Evolutionary conservation across 306 rosid species (phyloP).

Genomic region (Phaseolus lunatus): DNA sequence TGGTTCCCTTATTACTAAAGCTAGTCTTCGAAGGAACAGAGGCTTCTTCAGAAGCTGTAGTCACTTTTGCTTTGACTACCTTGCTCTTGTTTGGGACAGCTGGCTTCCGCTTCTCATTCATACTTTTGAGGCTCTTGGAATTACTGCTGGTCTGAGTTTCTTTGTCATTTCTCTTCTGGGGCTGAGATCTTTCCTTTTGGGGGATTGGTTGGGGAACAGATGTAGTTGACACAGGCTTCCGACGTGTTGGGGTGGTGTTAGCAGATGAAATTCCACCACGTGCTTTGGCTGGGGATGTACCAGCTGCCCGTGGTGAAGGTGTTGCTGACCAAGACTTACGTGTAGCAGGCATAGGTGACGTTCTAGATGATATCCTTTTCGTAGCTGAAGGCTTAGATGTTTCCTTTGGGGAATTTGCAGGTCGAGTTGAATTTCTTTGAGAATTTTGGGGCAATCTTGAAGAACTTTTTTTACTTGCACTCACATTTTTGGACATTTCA

Average conservation of each 20-base stretch:
- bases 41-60: slow-evolving; percentile 58
- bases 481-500: slow-evolving; percentile 66
- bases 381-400: slow-evolving; percentile 57
- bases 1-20: slow-evolving; percentile 67
- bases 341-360: slow-evolving; percentile 70
- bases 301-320: slow-evolving; percentile 67
- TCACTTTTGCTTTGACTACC: slow-evolving; percentile 62
- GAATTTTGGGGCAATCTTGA: slow-evolving; percentile 64
- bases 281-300: slow-evolving; percentile 67
- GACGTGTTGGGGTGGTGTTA: slow-evolving; percentile 64
- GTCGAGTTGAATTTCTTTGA: slow-evolving; percentile 57
- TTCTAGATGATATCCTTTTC: slow-evolving; percentile 63
- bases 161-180: slow-evolving; percentile 64
- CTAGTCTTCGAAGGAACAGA: slow-evolving; percentile 65
- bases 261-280: slow-evolving; percentile 63
- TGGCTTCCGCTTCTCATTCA: slow-evolving; percentile 64
- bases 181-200: slow-evolving; percentile 65
- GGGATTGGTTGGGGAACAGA: slow-evolving; percentile 58
- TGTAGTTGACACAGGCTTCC: slow-evolving; percentile 58
- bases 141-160: slow-evolving; percentile 50
- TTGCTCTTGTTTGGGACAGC: slow-evolving; percentile 59
- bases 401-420: slow-evolving; percentile 65
- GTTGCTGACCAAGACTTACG: slow-evolving; percentile 94
- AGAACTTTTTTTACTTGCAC: slow-evolving; percentile 55
- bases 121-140: slow-evolving; percentile 57